phyloP scores from a whole-genome alignment of 2,329 filamentous ascomycete genomes.

The Pezicula rhizophila region DNA sequence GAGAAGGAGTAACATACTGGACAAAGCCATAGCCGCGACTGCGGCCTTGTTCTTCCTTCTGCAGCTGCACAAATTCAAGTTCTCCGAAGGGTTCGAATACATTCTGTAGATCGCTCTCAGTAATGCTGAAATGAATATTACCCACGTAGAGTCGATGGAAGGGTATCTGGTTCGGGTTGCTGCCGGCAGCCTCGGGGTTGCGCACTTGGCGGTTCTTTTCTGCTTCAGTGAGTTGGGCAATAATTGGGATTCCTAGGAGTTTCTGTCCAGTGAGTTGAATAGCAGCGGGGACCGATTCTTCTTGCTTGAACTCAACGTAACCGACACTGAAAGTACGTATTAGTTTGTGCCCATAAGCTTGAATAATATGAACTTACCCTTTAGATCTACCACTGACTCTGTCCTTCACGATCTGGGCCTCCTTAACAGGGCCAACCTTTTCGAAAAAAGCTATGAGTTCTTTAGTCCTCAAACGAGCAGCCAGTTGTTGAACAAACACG shows the following conservation, averaged over 20 bases:
- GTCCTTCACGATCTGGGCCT: slow-evolving; percentile 98
- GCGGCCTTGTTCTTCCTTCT: slow-evolving; percentile 87
- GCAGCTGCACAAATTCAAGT: slow-evolving; percentile 93
- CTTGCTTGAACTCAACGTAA: slow-evolving; percentile 97
- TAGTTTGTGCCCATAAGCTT: neutral
- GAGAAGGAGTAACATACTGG: slow-evolving; percentile 60
- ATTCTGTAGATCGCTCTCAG: slow-evolving; percentile 88
- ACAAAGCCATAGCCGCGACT: slow-evolving; percentile 98
- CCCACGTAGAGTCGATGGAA: slow-evolving; percentile 98
- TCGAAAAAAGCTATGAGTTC: slow-evolving; percentile 95
- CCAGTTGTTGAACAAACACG: slow-evolving; percentile 97
- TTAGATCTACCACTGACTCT: slow-evolving; percentile 94
- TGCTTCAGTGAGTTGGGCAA: slow-evolving; percentile 95
- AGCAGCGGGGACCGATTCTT: slow-evolving; percentile 87
- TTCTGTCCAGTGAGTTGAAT: slow-evolving; percentile 98
- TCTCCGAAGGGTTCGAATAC: slow-evolving; percentile 98
- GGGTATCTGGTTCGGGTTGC: slow-evolving; percentile 75
- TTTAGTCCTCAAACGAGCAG: slow-evolving; percentile 83
- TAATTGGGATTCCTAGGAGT: slow-evolving; percentile 96
- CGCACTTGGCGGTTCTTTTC: slow-evolving; percentile 98
- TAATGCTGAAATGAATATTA: slow-evolving; percentile 99
- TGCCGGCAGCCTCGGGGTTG: slow-evolving; percentile 62
- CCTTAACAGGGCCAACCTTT: slow-evolving; percentile 87
- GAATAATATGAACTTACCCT: slow-evolving; percentile 57
- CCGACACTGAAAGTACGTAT: slow-evolving; percentile 67